These are phyloP conservation scores for Aspergillus candidus DNA, from an alignment of 2,329 filamentous ascomycete species.

Conservation along the genomic window DNA sequence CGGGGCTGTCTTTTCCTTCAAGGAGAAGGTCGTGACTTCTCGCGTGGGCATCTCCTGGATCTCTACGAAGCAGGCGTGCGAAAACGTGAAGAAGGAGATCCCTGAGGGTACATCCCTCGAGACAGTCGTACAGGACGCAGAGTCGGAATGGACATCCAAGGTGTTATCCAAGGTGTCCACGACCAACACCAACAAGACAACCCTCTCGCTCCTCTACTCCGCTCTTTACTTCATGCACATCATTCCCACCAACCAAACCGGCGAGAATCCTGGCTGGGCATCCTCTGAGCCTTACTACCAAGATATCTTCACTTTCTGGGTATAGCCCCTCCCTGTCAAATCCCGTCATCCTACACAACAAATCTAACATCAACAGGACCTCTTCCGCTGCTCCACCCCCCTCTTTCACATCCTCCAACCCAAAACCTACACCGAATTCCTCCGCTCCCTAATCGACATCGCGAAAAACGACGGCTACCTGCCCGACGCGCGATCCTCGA, in stretches of 20 bases:
- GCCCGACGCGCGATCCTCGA: conserved; percentile 61
- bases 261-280: conserved; percentile 62
- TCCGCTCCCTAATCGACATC: conserved; percentile 63
- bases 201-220: conserved; percentile 58
- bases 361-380: conserved; percentile 28
- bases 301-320: conserved; percentile 66
- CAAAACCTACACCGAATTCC: conserved; percentile 56
- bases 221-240: conserved; percentile 65
- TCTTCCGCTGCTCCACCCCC: conserved; percentile 59
- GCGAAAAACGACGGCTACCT: conserved; percentile 60
- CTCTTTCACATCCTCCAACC: conserved; percentile 63
- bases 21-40: conserved; percentile 44
- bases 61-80: conserved; percentile 56
- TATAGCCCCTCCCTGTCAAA: conserved; percentile 6
- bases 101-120: conserved; percentile 40
- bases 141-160: conserved; percentile 54
- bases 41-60: conserved; percentile 64
- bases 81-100: conserved; percentile 54
- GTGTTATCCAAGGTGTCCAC: conserved; percentile 61
- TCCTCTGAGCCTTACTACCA: conserved; percentile 64
- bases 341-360: background rate
- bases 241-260: conserved; percentile 63
- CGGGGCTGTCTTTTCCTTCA: conserved; percentile 49
- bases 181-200: conserved; percentile 50
- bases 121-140: conserved; percentile 44